Evolutionary conservation across 108 stramenopile genomes (phyloP).

Genomic region (Stephanodiscus minutulus): DNA sequence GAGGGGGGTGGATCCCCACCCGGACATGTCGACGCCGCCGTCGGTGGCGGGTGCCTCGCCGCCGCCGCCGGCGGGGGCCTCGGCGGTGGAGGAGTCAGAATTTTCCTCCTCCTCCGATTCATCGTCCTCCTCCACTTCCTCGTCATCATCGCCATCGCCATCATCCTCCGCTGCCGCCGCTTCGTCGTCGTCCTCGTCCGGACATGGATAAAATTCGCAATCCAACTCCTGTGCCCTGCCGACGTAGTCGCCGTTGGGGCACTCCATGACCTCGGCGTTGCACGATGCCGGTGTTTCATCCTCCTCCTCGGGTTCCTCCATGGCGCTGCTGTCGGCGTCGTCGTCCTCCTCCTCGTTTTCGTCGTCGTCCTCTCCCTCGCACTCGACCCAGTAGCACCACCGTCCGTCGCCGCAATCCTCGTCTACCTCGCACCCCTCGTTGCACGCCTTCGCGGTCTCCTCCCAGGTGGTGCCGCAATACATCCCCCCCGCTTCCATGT

Average conservation of each 20-base stretch:
- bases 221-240: conserved; percentile 33
- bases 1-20: conserved; percentile 30
- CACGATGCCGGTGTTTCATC: conserved; percentile 21
- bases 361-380: neutral
- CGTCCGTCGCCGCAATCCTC: conserved; percentile 28
- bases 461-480: conserved; percentile 36
- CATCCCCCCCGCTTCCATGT: conserved; percentile 20
- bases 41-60: neutral
- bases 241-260: conserved; percentile 35
- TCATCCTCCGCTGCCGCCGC: conserved; percentile 5
- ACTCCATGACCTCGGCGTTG: conserved; percentile 40
- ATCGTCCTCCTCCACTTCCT: neutral
- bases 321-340: neutral
- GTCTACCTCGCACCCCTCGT: conserved; percentile 25
- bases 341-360: neutral
- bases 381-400: conserved; percentile 44
- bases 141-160: no score
- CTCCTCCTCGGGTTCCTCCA: conserved; percentile 12
- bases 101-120: no score
- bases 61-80: neutral
- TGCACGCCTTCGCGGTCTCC: conserved; percentile 13
- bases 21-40: neutral
- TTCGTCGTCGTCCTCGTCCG: neutral
- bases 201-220: conserved; percentile 54
- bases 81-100: neutral